A percentile compares a stretch with the other conserved stretches of the same genome.
phyloP scores from a whole-genome alignment of 73 alveolate species.

The Tetrahymena borealis region DNA sequence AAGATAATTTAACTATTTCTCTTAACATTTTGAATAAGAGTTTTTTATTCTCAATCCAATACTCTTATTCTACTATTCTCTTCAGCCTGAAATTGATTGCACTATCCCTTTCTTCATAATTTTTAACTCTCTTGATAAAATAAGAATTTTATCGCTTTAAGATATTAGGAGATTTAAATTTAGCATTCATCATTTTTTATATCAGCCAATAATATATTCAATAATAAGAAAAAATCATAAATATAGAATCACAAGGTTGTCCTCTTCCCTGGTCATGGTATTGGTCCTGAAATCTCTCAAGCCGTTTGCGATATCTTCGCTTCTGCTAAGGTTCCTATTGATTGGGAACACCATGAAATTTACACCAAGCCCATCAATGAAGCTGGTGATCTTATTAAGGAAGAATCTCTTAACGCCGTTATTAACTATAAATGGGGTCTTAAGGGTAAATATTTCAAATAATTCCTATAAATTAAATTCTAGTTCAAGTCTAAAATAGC shows the following conservation, averaged over 20 bases:
- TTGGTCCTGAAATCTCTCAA: slow-evolving; percentile 71
- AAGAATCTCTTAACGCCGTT: slow-evolving; percentile 47
- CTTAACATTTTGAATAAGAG: no score
- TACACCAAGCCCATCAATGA: slow-evolving; percentile 38
- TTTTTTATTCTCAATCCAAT: no score
- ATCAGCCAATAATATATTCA: neutral
- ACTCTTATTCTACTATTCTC: no score
- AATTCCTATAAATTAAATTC: no score
- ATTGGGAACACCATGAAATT: slow-evolving; percentile 58
- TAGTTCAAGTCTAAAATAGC: no score
- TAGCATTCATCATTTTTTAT: neutral
- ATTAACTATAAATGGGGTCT: slow-evolving; percentile 48
- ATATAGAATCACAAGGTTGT: slow-evolving; percentile 32
- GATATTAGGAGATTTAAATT: neutral
- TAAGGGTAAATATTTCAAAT: slow-evolving; percentile 30
- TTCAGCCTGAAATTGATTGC: neutral
- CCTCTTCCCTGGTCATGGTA: slow-evolving; percentile 70
- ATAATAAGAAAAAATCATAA: neutral
- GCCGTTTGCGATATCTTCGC: slow-evolving; percentile 57
- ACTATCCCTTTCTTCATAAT: neutral
- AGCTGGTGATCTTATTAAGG: slow-evolving; percentile 54
- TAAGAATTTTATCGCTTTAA: neutral
- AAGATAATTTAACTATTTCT: no score
- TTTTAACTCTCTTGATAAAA: neutral
- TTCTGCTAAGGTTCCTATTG: slow-evolving; percentile 67